phyloP scores from a whole-genome alignment of 2,329 filamentous ascomycete species.

The Stagonosporopsis vannaccii region DNA sequence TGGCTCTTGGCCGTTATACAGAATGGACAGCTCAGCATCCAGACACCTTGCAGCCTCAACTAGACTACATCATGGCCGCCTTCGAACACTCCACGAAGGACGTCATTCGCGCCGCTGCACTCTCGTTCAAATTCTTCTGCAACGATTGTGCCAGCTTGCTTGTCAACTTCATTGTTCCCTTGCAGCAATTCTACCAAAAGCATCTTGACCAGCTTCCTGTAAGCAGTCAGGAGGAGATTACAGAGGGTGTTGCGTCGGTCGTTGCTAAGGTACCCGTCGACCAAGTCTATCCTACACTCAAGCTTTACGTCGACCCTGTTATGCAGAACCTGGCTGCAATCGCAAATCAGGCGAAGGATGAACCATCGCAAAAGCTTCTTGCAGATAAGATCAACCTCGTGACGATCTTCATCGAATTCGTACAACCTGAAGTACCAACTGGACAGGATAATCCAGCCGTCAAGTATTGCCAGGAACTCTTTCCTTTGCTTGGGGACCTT shows the following conservation, averaged over 20 bases:
- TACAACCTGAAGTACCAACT: slow-evolving; percentile 76
- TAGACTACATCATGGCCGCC: slow-evolving; percentile 93
- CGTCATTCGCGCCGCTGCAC: slow-evolving; percentile 87
- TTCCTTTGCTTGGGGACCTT: slow-evolving; percentile 85
- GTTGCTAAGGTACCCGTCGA: slow-evolving; percentile 83
- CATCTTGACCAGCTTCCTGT: slow-evolving; percentile 86
- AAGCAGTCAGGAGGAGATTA: slow-evolving; percentile 92
- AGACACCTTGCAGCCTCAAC: slow-evolving; percentile 88
- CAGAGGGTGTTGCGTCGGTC: slow-evolving; percentile 91
- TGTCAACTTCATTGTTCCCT: slow-evolving; percentile 80
- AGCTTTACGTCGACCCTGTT: slow-evolving; percentile 91
- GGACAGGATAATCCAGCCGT: slow-evolving; percentile 84
- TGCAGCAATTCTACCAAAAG: slow-evolving; percentile 92
- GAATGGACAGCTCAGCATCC: slow-evolving; percentile 97
- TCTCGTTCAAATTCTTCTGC: slow-evolving; percentile 97
- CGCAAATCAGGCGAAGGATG: slow-evolving; percentile 83
- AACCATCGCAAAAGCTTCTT: slow-evolving; percentile 83
- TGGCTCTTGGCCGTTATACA: slow-evolving; percentile 95
- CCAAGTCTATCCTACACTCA: slow-evolving; percentile 84
- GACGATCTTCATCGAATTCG: slow-evolving; percentile 84
- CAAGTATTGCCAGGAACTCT: slow-evolving; percentile 94
- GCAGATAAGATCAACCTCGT: slow-evolving; percentile 93
- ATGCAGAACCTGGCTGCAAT: slow-evolving; percentile 84
- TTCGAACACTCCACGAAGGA: slow-evolving; percentile 90
- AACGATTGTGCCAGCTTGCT: slow-evolving; percentile 90